Evolutionary conservation across 1,139 yeast genomes (phyloP), one percentile per base, ranked within the genome.

Genomic region (Candida glucosophila): DNA sequence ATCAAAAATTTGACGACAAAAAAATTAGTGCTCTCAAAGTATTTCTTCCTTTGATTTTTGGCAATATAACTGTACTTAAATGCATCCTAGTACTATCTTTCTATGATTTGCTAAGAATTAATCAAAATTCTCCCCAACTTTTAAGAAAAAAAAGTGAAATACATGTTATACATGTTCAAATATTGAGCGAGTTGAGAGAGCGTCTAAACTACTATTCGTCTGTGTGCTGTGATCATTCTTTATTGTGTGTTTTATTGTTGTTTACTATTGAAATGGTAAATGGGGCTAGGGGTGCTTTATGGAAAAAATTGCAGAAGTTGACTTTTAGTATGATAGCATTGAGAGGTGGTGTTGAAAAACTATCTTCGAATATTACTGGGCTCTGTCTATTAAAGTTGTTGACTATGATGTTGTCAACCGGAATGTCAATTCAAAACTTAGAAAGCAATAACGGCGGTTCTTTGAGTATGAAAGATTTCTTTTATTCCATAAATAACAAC

Each of bases 301-400:
- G 25, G 25, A 15, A 8, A 22, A 22, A 15, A 10, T 17, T 22
- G 10, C 25, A 22, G 27, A 22, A 22, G 27, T 4, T 22, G 17
- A 3, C 25, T 10, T 17, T 22, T 20, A 15, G 22, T 17, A 22
- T 22, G 25, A 22, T 22, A 19, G 12, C 25, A 9, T 22, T 22
- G 25, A 22, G 22, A 19, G 25, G 25, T 17, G 25, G 25, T 7
- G 25, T 22, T 4, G 25, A 22, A 10, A 14, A 22, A 17, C 8
- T 22, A 17, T 6, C 25, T 8, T 19, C 25, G 24, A 22, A 14
- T 10, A 13, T 22, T 13, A 22, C 25, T 15, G 25, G 25, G 7
- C 27, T 22, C 27, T 22, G 25, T 22, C 27, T 22, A 3, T 13
- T 22, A 17, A 22, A 22, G 22, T 15, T 22, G 22, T 14, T 22